Evolutionary conservation across 225 moss, liverwort and hornwort species (phyloP).

Genomic region (Polytrichum formosum): DNA sequence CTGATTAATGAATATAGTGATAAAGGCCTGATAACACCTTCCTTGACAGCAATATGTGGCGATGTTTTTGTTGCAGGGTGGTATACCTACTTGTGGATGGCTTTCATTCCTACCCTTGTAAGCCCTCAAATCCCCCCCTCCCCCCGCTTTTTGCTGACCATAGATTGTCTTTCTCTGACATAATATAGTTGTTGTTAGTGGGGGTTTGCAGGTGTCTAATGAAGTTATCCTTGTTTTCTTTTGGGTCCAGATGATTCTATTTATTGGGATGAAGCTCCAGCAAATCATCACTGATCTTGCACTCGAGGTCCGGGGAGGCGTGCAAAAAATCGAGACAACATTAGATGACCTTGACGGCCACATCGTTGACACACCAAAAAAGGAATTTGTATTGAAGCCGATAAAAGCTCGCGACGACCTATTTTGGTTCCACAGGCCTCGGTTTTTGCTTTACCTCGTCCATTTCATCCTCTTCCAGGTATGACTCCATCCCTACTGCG

Average conservation of each 20-base stretch:
- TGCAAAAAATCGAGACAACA: conserved; percentile 23
- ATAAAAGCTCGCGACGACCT: conserved; percentile 79
- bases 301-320: conserved; percentile 41
- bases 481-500: neutral
- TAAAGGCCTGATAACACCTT: too few species aligned
- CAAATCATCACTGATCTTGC: conserved; percentile 77
- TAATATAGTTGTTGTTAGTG: too few species aligned
- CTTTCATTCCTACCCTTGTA: conserved; percentile 80
- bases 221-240: neutral
- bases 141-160: neutral
- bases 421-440: conserved; percentile 82
- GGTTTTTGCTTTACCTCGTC: conserved; percentile 52
- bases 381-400: conserved; percentile 12
- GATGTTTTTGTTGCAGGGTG: conserved; percentile 59
- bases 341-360: conserved; percentile 39
- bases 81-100: conserved; percentile 95
- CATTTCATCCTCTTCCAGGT: conserved; percentile 97
- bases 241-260: conserved; percentile 53
- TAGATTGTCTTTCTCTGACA: neutral
- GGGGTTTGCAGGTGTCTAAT: neutral
- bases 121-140: conserved; percentile 4
- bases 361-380: conserved; percentile 9
- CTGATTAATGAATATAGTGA: too few species aligned
- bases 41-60: neutral
- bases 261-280: conserved; percentile 78